Evolutionary conservation across 2,329 filamentous ascomycete genomes (phyloP), one percentile per base, ranked within the genome.

Genomic region (Pyrenophora seminiperda): DNA sequence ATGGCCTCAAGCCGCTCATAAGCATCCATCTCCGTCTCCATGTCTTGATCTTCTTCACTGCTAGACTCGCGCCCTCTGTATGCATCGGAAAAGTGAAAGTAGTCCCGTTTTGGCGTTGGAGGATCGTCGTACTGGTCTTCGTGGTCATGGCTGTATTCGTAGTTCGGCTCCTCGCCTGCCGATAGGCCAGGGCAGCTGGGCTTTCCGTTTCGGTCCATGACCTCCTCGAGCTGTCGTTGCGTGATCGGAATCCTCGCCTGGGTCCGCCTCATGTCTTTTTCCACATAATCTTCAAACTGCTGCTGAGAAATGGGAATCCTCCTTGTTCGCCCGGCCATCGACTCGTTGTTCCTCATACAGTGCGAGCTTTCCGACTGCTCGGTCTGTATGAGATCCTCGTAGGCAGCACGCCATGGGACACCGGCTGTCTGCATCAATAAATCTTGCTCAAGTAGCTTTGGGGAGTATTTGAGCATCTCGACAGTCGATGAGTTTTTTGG

Each of bases 371-470:
- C 41, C 36, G 61, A 55, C 17, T 57, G 48, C 32, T 64, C 53
- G 4, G 81, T 71, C 39, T 75, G 75, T 13, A 85, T 57, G 7
- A 86, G 74, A 58, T 86, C 83, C 59, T 85, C 82, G 57, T 83
- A 85, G 0, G 83, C 83, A 41, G 80, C 78, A 13, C 80, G 75
- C 82, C 82, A 84, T 24, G 75, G 74, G 39, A 72, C 57, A 56
- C 74, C 68, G 48, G 72, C 47, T 36, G 67, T 54, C 65, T 71
- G 20, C 60, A 75, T 40, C 53, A 67, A 30, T 32, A 71, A 64
- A 51, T 81, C 71, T n/a, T 73, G 68, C 58, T 84, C 81, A 1
- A 84, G 67, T 14, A 76, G 68, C n/a, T 80, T 62, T 0, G 82
- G 82, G 1, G 82, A 85, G 64, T 85, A 85, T 38, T 46, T 29